These are phyloP conservation scores for Dactylis glomerata DNA, from an alignment of 176 grass and related monocot genomes.

Conservation along the genomic window DNA sequence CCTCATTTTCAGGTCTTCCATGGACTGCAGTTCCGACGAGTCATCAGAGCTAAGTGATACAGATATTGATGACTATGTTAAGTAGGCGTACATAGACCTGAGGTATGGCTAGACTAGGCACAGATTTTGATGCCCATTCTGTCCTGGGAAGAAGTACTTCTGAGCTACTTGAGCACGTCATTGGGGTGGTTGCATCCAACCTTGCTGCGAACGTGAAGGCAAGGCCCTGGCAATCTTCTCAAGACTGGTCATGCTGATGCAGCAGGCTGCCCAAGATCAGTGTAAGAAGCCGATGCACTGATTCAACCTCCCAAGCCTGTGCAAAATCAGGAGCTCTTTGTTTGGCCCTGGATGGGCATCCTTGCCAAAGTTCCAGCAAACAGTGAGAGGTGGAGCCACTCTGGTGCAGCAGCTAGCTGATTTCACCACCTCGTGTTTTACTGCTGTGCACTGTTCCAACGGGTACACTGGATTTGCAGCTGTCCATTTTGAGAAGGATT, in stretches of 20 bases:
- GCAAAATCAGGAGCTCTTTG: constrained; percentile 31
- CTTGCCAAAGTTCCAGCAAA: constrained; percentile 22
- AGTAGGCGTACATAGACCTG: constrained; percentile 18
- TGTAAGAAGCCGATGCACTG: not conserved
- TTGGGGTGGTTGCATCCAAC: constrained; percentile 39
- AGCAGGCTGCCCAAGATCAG: not conserved
- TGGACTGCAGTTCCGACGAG: constrained; percentile 30
- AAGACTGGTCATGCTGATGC: not conserved
- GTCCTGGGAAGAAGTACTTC: constrained; percentile 34
- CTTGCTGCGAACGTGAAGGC: constrained; percentile 7
- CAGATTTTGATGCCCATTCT: constrained; percentile 47
- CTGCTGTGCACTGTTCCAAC: not conserved
- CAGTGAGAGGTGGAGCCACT: not conserved
- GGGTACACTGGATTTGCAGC: constrained; percentile 23
- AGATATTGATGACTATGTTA: constrained; percentile 35
- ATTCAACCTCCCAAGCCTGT: constrained; percentile 4
- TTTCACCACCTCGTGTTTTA: constrained; percentile 28
- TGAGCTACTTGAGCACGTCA: constrained; percentile 44
- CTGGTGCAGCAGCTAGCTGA: constrained; percentile 23
- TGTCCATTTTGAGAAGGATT: constrained; percentile 39
- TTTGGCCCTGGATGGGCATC: constrained; percentile 55
- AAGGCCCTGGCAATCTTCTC: not conserved
- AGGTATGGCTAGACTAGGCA: constrained; percentile 19
- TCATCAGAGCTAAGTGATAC: constrained; percentile 48
- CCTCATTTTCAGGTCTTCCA: too few relatives aligned